Percentiles rank a stretch among this genome's conserved stretches.
Evolutionary conservation across 345 rosid genomes (phyloP).

Genomic region (Triadica sebifera): DNA sequence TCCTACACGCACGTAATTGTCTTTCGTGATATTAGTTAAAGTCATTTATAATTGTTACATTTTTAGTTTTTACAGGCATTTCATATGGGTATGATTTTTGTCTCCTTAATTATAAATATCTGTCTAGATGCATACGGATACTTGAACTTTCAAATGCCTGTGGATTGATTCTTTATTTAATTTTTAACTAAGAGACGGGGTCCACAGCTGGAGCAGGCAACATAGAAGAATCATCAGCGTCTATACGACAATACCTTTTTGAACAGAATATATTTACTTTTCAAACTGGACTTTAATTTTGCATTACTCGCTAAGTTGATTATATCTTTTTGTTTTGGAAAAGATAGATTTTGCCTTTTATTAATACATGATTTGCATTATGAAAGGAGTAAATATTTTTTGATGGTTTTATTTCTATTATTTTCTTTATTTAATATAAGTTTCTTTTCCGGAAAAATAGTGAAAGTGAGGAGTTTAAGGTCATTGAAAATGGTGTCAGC

Average conservation of each 20-base stretch:
- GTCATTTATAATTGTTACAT: neutral
- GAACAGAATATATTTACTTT: constrained; percentile 39
- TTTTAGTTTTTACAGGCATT: neutral
- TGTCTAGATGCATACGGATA: no score
- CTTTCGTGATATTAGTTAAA: neutral
- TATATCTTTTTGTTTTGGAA: neutral
- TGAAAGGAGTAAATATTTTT: neutral
- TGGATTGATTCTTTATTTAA: neutral
- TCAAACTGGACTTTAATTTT: neutral
- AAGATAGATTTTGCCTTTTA: neutral
- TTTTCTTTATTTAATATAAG: neutral
- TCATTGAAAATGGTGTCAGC: neutral
- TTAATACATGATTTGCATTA: neutral
- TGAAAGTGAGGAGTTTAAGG: neutral
- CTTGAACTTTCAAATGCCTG: constrained; percentile 1
- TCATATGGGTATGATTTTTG: neutral
- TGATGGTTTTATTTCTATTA: neutral
- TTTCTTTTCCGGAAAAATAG: neutral
- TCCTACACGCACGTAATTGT: neutral
- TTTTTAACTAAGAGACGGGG: constrained; percentile 51
- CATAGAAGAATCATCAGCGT: constrained; percentile 66
- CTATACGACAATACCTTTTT: constrained; percentile 63
- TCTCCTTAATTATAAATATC: neutral
- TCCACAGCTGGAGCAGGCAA: constrained; percentile 65
- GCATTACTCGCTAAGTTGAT: neutral